These are phyloP conservation scores for Globisporangium polare DNA, from an alignment of 352 stramenopile species.

Conservation along the genomic window DNA sequence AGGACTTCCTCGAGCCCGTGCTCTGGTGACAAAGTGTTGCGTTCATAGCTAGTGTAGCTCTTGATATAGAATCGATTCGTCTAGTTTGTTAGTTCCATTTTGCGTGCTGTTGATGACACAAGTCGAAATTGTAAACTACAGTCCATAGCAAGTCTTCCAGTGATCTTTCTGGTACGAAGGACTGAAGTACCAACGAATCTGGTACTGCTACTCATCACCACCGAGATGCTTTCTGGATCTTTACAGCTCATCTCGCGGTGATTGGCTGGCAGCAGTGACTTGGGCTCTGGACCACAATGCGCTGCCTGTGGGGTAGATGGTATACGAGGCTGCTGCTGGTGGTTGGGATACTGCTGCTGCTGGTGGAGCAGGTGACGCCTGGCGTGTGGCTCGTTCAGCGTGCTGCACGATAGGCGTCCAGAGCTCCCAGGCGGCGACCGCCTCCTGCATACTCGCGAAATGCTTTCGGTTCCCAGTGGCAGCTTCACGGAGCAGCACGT, in stretches of 20 bases:
- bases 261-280: not conserved
- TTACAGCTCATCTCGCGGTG: slow-evolving; percentile 4
- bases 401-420: slow-evolving; percentile 59
- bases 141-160: not conserved
- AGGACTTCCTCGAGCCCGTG: slow-evolving; percentile 34
- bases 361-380: not conserved
- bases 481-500: slow-evolving; percentile 26
- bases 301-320: slow-evolving; percentile 1
- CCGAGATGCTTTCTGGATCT: not conserved
- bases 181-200: not conserved
- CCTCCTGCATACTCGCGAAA: slow-evolving; percentile 54
- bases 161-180: too few relatives aligned
- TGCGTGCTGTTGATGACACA: not conserved
- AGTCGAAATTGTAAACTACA: not conserved
- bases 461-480: slow-evolving; percentile 17
- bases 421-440: slow-evolving; percentile 55
- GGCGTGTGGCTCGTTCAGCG: not conserved
- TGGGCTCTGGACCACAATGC: not conserved
- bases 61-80: not conserved
- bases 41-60: not conserved
- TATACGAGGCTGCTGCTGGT: not conserved
- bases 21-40: slow-evolving; percentile 15
- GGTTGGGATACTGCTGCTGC: not conserved
- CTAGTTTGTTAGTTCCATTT: too few relatives aligned
- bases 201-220: too few relatives aligned